Conservation (phyloP, 1,284 basidiomycete species). For the Ustanciosporium gigantosporum region DNA sequence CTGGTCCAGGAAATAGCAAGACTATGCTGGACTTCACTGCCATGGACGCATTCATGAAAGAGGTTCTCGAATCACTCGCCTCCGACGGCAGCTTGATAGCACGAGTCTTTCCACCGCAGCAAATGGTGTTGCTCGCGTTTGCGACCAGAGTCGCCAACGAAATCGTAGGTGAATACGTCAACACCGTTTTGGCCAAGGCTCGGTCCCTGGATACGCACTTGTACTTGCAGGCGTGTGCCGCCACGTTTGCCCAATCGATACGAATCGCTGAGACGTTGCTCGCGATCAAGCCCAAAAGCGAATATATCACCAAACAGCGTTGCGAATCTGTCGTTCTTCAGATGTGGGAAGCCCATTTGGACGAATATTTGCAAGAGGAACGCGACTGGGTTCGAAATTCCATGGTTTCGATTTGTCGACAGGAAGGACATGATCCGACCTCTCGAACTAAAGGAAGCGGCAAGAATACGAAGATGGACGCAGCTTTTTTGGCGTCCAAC, state of each 20-base stretch:
- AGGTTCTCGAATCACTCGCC: constrained; percentile 69
- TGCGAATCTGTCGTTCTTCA: constrained; percentile 80
- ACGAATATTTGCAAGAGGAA: constrained; percentile 94
- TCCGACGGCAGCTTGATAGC: constrained; percentile 79
- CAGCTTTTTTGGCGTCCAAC: constrained; percentile 74
- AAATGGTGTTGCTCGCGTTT: constrained; percentile 75
- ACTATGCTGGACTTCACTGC: constrained; percentile 76
- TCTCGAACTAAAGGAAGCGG: constrained; percentile 52
- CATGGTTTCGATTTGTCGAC: constrained; percentile 51
- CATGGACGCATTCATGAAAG: constrained; percentile 86
- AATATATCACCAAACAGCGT: constrained; percentile 60
- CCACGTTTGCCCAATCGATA: constrained; percentile 84
- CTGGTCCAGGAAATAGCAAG: constrained; percentile 12
- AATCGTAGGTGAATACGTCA: constrained; percentile 77
- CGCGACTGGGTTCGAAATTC: constrained; percentile 74
- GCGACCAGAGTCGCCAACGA: constrained; percentile 76
- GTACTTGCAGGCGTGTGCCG: constrained; percentile 83
- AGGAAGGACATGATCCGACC: constrained; percentile 68
- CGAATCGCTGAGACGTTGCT: constrained; percentile 71
- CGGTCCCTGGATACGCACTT: constrained; percentile 74
- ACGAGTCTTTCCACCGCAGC: constrained; percentile 79
- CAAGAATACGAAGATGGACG: constrained; percentile 54
- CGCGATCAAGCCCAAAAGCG: constrained; percentile 49
- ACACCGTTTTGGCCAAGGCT: constrained; percentile 75
- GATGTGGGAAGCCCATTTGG: constrained; percentile 94